Conservation (phyloP, 2,329 filamentous ascomycete species). For the Furcasterigmium furcatum region DNA sequence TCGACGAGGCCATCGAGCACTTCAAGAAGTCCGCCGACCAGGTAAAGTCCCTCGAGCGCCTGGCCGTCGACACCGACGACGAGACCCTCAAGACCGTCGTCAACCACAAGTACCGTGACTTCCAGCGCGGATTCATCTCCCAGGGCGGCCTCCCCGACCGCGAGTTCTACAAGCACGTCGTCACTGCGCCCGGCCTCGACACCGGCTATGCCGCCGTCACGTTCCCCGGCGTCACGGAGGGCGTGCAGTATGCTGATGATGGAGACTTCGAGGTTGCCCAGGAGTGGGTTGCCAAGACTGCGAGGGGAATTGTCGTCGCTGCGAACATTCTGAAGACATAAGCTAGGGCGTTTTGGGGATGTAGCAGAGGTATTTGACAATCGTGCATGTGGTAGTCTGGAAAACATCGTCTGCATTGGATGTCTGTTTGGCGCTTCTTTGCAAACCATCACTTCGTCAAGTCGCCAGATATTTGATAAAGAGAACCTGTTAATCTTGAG, state of each 20-base stretch:
- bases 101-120: slow-evolving; percentile 44
- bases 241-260: slow-evolving; percentile 51
- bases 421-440: too few species aligned
- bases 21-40: slow-evolving; percentile 28
- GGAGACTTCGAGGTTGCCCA: slow-evolving; percentile 27
- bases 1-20: slow-evolving; percentile 32
- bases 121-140: slow-evolving; percentile 44
- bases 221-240: slow-evolving; percentile 62
- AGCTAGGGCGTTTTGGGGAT: neutral
- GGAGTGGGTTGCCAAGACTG: slow-evolving; percentile 31
- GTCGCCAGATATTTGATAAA: too few species aligned
- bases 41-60: slow-evolving; percentile 24
- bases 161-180: slow-evolving; percentile 42
- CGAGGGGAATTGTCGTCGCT: slow-evolving; percentile 26
- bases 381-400: too few species aligned
- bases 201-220: slow-evolving; percentile 39
- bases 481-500: too few species aligned
- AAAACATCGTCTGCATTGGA: too few species aligned
- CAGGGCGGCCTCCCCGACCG: slow-evolving; percentile 42
- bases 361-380: too few species aligned
- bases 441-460: too few species aligned
- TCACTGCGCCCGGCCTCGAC: slow-evolving; percentile 43
- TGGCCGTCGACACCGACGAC: slow-evolving; percentile 22
- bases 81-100: slow-evolving; percentile 27
- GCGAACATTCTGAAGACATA: slow-evolving; percentile 28